Base-by-base conservation (phyloP, 2,329 filamentous ascomycete species). In the Apiospora hydei region DNA sequence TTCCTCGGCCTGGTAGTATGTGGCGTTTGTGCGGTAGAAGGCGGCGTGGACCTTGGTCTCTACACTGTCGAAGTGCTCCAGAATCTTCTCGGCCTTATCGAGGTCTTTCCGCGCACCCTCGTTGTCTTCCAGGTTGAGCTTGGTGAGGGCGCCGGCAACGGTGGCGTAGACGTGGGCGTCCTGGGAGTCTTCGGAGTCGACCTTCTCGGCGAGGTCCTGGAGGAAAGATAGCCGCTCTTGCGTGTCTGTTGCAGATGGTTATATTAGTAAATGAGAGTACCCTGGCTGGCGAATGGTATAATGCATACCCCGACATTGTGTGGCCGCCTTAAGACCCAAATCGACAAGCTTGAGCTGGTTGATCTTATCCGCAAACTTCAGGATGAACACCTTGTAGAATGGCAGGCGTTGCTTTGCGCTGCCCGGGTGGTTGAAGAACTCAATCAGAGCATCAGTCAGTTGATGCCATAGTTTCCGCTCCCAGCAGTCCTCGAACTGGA, bases 391-490 rank as follows among this genome's bases (percentile, higher is more conserved):
- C 85, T 96, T 94, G 88, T 96, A 99, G 83, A 99, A 93, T 73
- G 91, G 87, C 85, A 99, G 89, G 80, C 96, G 92, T 85, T 97
- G 94, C 72, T 90, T 88, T 71, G 91, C 92, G 84, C 95, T 98
- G 80, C 92, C 90, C 64, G 93, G 89, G 78, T 94, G 86, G 79
- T 92, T 91, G 86, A 98, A 99, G 89, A 96, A 98, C 77, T 93
- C 89, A 77, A 98, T 87, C 71, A 99, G 89, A 70, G 92, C 88
- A 80, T 98, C 93, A 47, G 96, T 99, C 77, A 99, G 92, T 85
- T 99, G 95, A 86, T 99, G 96, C 96, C 96, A 99, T 85, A 99
- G 89, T 86, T 98, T 98, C 79, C 96, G 92, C 87, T 99, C 96
- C 96, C 96, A 99, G 81, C 91, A 94, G 82, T 97, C 95, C 87